Evolutionary conservation across 78 protist genomes (phyloP), one percentile per base, ranked within the genome.

Genomic region (Mantamonas sphyraenae): DNA sequence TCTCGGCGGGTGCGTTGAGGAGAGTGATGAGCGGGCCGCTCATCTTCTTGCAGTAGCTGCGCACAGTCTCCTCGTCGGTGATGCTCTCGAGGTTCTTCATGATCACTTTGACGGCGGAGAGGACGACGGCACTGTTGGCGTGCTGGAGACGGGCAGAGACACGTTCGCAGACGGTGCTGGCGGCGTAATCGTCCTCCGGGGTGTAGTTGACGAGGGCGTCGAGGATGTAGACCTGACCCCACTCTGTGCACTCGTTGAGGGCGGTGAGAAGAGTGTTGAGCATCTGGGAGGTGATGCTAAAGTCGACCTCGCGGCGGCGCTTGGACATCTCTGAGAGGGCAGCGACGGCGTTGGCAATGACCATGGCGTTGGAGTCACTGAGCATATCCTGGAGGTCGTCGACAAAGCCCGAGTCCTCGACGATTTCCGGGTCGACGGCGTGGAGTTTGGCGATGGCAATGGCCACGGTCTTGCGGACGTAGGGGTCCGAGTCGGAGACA

Each of bases 391-490:
- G n/a, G 42, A 68, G 28, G 24, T 24, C 40, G 22, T 28, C 73
- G 9, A 72, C 47, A 16, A 65, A 65, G 9, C 53, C 53, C 53
- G 92, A 93, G 33, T 80, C 89, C 66, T 74, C 89, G n/a, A 90
- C 90, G 26, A 90, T 74, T 22, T 76, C 90, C 30, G 95, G 90
- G 71, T 76, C 78, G 64, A 96, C 82, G 63, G 91, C 98, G 80
- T 83, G 92, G 43, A 97, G 73, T 80, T 97, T 97, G 42, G 97
- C 97, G 16, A 96, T 95, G 80, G 98, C 89, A 17, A 97, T 81
- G 24, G 97, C 98, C 35, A 98, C 97, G 0, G 98, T 96, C 80
- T 96, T 95, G 63, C 97, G 77, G 30, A 97, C 99, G 71, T 97
- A 97, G 39, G 99, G 98, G 65, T 95, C 98, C 45, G 58, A 61